Evolutionary conservation across 768 basidiomycete species (phyloP).

Genomic region (Serendipita sp.): DNA sequence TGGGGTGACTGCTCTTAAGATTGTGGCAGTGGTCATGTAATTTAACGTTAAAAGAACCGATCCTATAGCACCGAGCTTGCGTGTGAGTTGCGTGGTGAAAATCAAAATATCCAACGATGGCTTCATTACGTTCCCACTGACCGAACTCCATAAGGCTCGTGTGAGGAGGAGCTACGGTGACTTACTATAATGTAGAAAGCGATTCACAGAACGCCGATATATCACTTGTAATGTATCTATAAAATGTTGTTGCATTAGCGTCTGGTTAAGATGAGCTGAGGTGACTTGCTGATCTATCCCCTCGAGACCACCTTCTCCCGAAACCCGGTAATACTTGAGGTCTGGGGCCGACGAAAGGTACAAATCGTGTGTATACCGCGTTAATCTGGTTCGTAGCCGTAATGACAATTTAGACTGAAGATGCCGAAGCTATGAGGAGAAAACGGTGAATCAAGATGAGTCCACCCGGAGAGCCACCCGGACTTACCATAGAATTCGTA

Average conservation of each 20-base stretch:
- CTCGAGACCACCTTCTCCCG: constrained; percentile 28
- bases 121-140: constrained; percentile 82
- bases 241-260: not conserved
- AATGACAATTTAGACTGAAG: constrained; percentile 76
- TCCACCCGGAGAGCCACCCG: constrained; percentile 8
- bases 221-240: constrained; percentile 72
- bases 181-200: constrained; percentile 75
- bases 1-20: constrained; percentile 72
- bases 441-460: not conserved
- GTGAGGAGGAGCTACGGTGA: constrained; percentile 10
- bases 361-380: constrained; percentile 80
- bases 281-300: constrained; percentile 52
- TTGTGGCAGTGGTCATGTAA: constrained; percentile 72
- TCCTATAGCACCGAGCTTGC: constrained; percentile 73
- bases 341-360: constrained; percentile 66
- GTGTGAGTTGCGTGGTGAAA: constrained; percentile 81
- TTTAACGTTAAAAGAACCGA: constrained; percentile 63
- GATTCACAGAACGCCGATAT: constrained; percentile 78
- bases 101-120: constrained; percentile 79
- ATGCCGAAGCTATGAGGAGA: constrained; percentile 50
- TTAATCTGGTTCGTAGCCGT: constrained; percentile 67
- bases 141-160: not conserved
- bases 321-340: constrained; percentile 51
- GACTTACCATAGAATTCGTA: constrained; percentile 77
- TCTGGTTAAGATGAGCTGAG: not conserved